Evolutionary conservation across 192 early-diverging fungal genomes (phyloP).

Genomic region (Coemansia sp.): DNA sequence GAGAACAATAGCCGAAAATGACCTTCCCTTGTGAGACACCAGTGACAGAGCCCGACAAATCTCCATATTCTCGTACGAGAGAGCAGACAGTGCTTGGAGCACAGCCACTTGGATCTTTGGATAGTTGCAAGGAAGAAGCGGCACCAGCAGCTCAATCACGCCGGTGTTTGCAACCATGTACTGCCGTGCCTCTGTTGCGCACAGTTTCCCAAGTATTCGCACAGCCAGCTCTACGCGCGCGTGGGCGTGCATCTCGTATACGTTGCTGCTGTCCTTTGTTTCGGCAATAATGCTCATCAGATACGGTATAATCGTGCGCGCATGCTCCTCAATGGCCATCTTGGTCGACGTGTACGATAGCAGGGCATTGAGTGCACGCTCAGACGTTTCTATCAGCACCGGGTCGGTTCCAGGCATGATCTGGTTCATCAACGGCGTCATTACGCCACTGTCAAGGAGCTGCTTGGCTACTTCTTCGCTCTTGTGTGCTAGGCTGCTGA

Average conservation of each 20-base stretch:
- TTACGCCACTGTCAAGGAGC: conserved; percentile 33
- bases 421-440: conserved; percentile 38
- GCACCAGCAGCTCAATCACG: conserved; percentile 31
- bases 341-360: conserved; percentile 28
- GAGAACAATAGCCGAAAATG: conserved; percentile 21
- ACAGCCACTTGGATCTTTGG: conserved; percentile 40
- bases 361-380: conserved; percentile 50
- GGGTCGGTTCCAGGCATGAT: conserved; percentile 27
- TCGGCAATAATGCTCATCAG: conserved; percentile 37
- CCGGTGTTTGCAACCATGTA: conserved; percentile 48
- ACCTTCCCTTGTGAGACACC: conserved; percentile 10
- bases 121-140: conserved; percentile 27
- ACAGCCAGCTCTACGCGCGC: conserved; percentile 47
- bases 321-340: conserved; percentile 27
- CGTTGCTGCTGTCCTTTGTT: conserved; percentile 10
- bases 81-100: conserved; percentile 36
- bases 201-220: conserved; percentile 43
- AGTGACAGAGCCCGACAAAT: conserved; percentile 29
- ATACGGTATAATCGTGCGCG: conserved; percentile 24
- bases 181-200: conserved; percentile 44
- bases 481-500: conserved; percentile 48
- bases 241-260: conserved; percentile 30
- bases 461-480: conserved; percentile 28
- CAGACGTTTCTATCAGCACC: conserved; percentile 37
- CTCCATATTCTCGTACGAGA: conserved; percentile 52